A percentile compares a stretch with the other conserved stretches of the same genome.
Evolutionary conservation across 1,284 basidiomycete species (phyloP).

Genomic region (Gomphus sp.): DNA sequence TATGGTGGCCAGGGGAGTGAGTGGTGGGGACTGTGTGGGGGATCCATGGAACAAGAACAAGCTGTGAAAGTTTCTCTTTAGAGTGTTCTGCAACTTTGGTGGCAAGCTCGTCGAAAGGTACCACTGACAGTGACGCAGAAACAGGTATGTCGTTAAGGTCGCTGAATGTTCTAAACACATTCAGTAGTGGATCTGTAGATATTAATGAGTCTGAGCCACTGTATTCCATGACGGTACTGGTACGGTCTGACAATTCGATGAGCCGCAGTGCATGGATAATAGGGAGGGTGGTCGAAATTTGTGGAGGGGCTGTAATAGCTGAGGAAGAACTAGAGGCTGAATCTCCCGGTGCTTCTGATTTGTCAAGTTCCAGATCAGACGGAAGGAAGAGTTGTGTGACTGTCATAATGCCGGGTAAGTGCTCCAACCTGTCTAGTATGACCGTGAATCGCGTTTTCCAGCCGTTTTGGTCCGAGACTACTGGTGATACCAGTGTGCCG

Average conservation of each 20-base stretch:
- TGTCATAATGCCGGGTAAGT: conserved; percentile 27
- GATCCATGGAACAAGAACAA: conserved; percentile 44
- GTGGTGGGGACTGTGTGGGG: conserved; percentile 14
- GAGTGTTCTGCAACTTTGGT: conserved; percentile 32
- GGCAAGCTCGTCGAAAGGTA: conserved; percentile 34
- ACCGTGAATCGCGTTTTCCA: conserved; percentile 31
- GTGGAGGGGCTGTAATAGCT: background rate
- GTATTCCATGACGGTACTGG: conserved; percentile 44
- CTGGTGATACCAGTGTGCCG: background rate
- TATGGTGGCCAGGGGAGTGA: conserved; percentile 12
- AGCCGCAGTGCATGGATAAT: conserved; percentile 39
- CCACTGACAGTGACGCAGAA: conserved; percentile 31
- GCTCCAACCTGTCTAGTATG: conserved; percentile 44
- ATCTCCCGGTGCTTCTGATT: background rate
- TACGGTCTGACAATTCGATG: conserved; percentile 47
- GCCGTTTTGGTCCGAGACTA: conserved; percentile 7
- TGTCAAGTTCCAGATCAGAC: background rate
- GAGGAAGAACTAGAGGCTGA: background rate
- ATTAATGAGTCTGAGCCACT: conserved; percentile 36
- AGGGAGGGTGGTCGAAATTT: background rate
- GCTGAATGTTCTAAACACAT: conserved; percentile 41
- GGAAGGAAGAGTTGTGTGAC: conserved; percentile 11
- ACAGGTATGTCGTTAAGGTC: conserved; percentile 36
- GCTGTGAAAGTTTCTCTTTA: conserved; percentile 28
- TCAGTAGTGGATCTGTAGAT: conserved; percentile 37